Conservation (phyloP, 306 rosid genomes). For the Corylus heterophylla region DNA sequence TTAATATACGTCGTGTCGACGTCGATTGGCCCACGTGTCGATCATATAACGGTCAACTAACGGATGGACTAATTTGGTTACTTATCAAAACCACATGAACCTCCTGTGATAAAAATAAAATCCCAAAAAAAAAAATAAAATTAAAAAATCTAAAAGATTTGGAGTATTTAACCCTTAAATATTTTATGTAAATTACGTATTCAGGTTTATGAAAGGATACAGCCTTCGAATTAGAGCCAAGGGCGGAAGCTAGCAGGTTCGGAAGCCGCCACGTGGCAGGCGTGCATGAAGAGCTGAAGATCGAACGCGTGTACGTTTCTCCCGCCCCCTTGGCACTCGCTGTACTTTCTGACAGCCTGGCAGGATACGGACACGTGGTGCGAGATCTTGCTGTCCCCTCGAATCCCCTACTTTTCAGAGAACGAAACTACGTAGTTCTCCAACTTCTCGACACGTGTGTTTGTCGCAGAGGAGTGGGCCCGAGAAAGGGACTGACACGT, state of each 20-base stretch:
- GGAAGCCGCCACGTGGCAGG: constrained; percentile 14
- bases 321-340: background rate
- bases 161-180: too few relatives aligned
- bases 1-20: too few relatives aligned
- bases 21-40: too few relatives aligned
- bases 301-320: background rate
- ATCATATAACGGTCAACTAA: too few relatives aligned
- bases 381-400: constrained; percentile 6
- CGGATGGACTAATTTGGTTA: too few relatives aligned
- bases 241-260: constrained; percentile 2
- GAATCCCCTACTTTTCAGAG: constrained; percentile 1
- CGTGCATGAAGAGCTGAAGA: background rate
- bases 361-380: constrained; percentile 13
- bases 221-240: too few relatives aligned
- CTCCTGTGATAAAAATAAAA: too few relatives aligned
- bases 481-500: constrained; percentile 1
- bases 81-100: too few relatives aligned
- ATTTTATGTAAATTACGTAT: too few relatives aligned
- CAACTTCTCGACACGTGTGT: background rate
- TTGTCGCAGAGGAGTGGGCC: background rate
- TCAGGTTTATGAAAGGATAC: too few relatives aligned
- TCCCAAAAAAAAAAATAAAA: too few relatives aligned
- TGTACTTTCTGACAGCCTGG: background rate
- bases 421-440: background rate
- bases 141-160: too few relatives aligned